A percentile compares a stretch with the other conserved stretches of the same genome.
These are phyloP conservation scores for Fibroporia radiculosa DNA, from an alignment of 768 basidiomycete genomes.

Conservation along the genomic window DNA sequence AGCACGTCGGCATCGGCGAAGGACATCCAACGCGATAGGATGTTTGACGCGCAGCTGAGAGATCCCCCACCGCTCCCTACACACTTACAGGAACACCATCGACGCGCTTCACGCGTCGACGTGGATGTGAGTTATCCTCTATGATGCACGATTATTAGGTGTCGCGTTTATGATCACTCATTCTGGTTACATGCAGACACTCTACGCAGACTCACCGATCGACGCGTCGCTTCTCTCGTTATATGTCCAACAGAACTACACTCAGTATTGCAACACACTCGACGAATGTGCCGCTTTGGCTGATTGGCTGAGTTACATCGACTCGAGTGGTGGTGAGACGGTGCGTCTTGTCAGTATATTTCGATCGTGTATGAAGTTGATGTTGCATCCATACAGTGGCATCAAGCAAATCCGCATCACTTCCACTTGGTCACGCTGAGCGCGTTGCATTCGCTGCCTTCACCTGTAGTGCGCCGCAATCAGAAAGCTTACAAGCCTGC, in stretches of 20 bases:
- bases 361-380: background rate
- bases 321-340: slow-evolving; percentile 56
- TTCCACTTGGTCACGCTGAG: slow-evolving; percentile 81
- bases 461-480: slow-evolving; percentile 67
- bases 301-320: slow-evolving; percentile 74
- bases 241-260: slow-evolving; percentile 93
- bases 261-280: slow-evolving; percentile 71
- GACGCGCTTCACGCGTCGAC: slow-evolving; percentile 67
- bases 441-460: slow-evolving; percentile 79
- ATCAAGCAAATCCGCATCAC: slow-evolving; percentile 70
- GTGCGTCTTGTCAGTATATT: slow-evolving; percentile 30
- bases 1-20: slow-evolving; percentile 46
- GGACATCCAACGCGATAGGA: slow-evolving; percentile 55
- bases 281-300: slow-evolving; percentile 65
- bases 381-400: slow-evolving; percentile 39
- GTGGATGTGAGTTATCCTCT: slow-evolving; percentile 45
- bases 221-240: slow-evolving; percentile 84
- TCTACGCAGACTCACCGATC: slow-evolving; percentile 83
- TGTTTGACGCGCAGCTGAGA: slow-evolving; percentile 44
- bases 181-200: slow-evolving; percentile 34
- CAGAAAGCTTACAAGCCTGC: slow-evolving; percentile 87
- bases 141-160: too few relatives aligned
- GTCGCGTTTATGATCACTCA: too few relatives aligned
- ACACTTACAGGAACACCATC: slow-evolving; percentile 52
- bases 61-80: slow-evolving; percentile 51